Base-by-base conservation (phyloP, 139 green algal genomes). In the Yamagishiella unicocca region DNA sequence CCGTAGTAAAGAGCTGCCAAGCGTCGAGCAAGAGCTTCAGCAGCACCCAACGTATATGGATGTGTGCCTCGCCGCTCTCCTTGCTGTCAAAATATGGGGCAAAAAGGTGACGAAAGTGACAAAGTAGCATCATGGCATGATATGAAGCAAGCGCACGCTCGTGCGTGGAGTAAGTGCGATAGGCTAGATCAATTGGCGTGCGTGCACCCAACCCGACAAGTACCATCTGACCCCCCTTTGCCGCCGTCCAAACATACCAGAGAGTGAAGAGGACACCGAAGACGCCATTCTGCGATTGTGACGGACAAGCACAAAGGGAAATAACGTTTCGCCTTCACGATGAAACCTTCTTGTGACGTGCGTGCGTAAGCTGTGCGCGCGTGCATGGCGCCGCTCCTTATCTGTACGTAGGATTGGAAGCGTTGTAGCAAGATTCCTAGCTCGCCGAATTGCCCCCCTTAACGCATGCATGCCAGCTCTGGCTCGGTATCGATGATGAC, bases 231-330 rank as follows among this genome's bases (percentile, higher is more conserved):
- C n/a, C n/a, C n/a, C n/a, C n/a, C n/a, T n/a, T n/a, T n/a, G n/a
- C n/a, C n/a, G 50, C 50, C 12, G 50, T 58, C 58, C 19, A 9
- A 33, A 0, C 77, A 4, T 4, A 84, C 77, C 77, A 54, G 0
- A 84, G 33, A 12, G 77, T 84, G 37, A 74, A 84, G 22, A 84
- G 77, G 10, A 84, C 77, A 22, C 77, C 77, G 42, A 84, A 84
- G 38, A 84, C 31, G 38, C 55, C 77, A n/a, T 73, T 84, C 58
- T 84, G 55, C 9, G 27, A 24, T 31, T n/a, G n/a, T n/a, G n/a
- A n/a, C n/a, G n/a, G n/a, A n/a, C n/a, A n/a, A n/a, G 61, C 9
- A 58, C 17, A 17, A 25, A 58, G 50, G 50, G 50, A 58, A 58
- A 17, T 58, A 17, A 12, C 50, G 50, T 58, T 58, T 58, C 12